These are phyloP conservation scores for Trametes cubensis DNA, from an alignment of 768 basidiomycete species.

Conservation along the genomic window DNA sequence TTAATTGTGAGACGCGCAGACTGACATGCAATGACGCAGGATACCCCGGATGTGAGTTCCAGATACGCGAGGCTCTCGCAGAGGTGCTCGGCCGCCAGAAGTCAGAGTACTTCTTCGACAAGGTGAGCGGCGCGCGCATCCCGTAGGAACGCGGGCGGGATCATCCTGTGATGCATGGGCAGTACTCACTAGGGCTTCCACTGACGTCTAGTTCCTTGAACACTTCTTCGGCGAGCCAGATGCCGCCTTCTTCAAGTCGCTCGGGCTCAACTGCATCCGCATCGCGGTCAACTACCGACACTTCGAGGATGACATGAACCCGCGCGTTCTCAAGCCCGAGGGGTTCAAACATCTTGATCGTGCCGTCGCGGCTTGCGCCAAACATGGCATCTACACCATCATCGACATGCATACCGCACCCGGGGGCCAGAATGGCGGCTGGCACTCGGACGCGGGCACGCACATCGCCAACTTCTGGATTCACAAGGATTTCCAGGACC, in stretches of 20 bases:
- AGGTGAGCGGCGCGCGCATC: conserved; percentile 44
- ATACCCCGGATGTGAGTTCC: conserved; percentile 79
- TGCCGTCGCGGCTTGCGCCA: conserved; percentile 73
- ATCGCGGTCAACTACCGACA: conserved; percentile 76
- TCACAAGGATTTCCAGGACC: conserved; percentile 85
- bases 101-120: conserved; percentile 81
- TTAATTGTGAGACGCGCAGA: neutral
- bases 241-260: conserved; percentile 74
- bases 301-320: conserved; percentile 82
- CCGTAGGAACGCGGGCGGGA: conserved; percentile 1
- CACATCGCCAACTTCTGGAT: conserved; percentile 79
- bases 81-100: conserved; percentile 65
- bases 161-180: too few relatives aligned
- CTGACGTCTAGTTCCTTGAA: conserved; percentile 64
- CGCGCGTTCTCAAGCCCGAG: conserved; percentile 71
- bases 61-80: conserved; percentile 69
- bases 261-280: conserved; percentile 82
- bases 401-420: conserved; percentile 80
- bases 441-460: conserved; percentile 76
- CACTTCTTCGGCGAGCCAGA: conserved; percentile 82
- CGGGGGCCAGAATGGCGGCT: conserved; percentile 76
- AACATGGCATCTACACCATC: conserved; percentile 79
- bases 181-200: neutral
- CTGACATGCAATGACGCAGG: conserved; percentile 40
- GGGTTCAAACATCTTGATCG: conserved; percentile 86